A percentile compares a stretch with the other conserved stretches of the same genome.
Conservation (phyloP, 164 flowering plant genomes). For the Magnolia kwangsiensis region DNA sequence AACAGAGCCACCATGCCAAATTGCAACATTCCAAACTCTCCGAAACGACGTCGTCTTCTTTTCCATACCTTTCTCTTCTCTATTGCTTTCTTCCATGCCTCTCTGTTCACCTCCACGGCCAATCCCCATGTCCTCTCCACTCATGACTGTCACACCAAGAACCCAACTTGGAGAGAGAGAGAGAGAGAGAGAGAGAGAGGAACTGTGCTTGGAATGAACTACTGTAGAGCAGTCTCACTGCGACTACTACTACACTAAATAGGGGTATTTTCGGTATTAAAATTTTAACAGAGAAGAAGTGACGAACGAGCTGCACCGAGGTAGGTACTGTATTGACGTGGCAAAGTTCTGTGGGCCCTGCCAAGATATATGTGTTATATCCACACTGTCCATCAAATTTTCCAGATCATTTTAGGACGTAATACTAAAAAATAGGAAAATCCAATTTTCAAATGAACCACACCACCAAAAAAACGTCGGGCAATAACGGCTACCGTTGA, state of each 20-base stretch:
- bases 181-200: not conserved
- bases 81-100: not conserved
- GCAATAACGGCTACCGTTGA: no score
- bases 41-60: not conserved
- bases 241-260: not conserved
- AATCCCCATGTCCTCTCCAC: not conserved
- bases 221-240: not conserved
- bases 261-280: not conserved
- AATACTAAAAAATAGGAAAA: no score
- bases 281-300: no score
- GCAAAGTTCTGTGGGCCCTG: no score
- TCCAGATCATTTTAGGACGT: no score
- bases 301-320: no score
- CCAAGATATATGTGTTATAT: no score
- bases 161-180: not conserved
- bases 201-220: not conserved
- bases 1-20: conserved; percentile 19
- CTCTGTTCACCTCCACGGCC: not conserved
- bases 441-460: no score
- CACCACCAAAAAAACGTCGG: no score
- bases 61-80: not conserved
- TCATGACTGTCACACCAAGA: not conserved
- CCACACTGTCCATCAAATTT: no score
- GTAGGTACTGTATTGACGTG: no score
- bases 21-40: conserved; percentile 6